Base-by-base conservation (phyloP, 2,329 filamentous ascomycete species). In the Septoria petroselini region DNA sequence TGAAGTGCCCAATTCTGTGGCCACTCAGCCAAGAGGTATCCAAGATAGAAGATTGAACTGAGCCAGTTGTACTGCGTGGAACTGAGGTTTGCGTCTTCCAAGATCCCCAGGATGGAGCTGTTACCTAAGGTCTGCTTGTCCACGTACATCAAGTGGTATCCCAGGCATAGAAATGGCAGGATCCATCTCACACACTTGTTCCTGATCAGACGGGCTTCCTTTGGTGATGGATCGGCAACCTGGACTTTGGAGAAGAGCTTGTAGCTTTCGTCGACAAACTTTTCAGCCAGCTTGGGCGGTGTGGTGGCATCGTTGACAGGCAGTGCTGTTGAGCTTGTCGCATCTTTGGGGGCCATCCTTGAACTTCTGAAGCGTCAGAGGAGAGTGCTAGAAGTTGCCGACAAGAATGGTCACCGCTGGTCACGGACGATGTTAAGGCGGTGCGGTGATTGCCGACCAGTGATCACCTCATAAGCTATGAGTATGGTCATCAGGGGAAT, bases 71-170 rank as follows among this genome's bases (percentile, higher is more conserved):
- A 71, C 30, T 52, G 45, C 2, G n/a, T 46, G 30, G 40, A 50
- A 35, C 41, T 54, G 45, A 57, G 40, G 19, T 58, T 50, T 0
- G 63, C 62, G 48, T 68, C 64, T 17, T 64, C 53, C 57, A 67
- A 62, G 17, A 68, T 65, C 0, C 65, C 65, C 1, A 68, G 51
- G 19, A 68, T 65, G 2, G 65, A 57, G 14, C 63, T 65, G 40
- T 54, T 53, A 54, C 54, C 54, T 12, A 57, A 29, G 5, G 51
- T 54, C 41, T 57, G 54, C 41, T 57, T 57, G 45, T 57, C 54
- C 31, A 57, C 51, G 38, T 54, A 57, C 51, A 57, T 57, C 35
- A 54, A 33, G 29, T 57, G 54, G 42, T 57, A 57, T n/a, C 51
- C 54, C 6, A 54, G 27, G 21, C 54, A 57, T 3, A 54, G 45